A percentile compares a stretch with the other conserved stretches of the same genome.
These are phyloP conservation scores for Acer saccharum DNA, from an alignment of 345 rosid genomes.

Conservation along the genomic window DNA sequence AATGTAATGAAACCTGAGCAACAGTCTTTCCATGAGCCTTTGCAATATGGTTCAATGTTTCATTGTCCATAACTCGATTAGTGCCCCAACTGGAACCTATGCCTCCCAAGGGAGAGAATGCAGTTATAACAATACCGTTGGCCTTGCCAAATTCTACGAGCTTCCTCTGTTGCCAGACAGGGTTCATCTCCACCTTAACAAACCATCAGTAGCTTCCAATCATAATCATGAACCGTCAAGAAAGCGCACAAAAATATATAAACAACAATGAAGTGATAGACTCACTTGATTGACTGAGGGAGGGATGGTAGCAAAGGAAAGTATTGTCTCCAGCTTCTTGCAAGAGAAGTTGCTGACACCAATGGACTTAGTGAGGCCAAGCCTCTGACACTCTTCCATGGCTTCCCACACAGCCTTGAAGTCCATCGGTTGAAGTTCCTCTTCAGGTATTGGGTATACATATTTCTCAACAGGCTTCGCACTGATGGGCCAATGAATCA, in stretches of 20 bases:
- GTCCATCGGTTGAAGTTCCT: slow-evolving; percentile 24
- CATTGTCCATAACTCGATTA: slow-evolving; percentile 20
- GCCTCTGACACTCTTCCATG: slow-evolving; percentile 27
- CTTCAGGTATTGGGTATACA: background rate
- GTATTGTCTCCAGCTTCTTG: slow-evolving; percentile 18
- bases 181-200: slow-evolving; percentile 25
- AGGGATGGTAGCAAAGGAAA: slow-evolving; percentile 16
- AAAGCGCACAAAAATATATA: background rate
- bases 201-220: background rate
- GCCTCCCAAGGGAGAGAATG: slow-evolving; percentile 25
- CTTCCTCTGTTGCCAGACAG: slow-evolving; percentile 26
- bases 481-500: slow-evolving; percentile 25
- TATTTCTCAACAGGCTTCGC: slow-evolving; percentile 12
- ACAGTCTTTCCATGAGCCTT: slow-evolving; percentile 19
- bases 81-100: slow-evolving; percentile 18
- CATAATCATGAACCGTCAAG: background rate
- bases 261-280: background rate
- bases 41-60: slow-evolving; percentile 18
- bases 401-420: slow-evolving; percentile 29
- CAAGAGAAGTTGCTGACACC: slow-evolving; percentile 30
- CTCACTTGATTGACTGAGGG: slow-evolving; percentile 29
- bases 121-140: slow-evolving; percentile 10
- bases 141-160: slow-evolving; percentile 11
- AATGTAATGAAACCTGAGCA: slow-evolving; percentile 23
- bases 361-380: slow-evolving; percentile 22